Evolutionary conservation across 805 yeast species (phyloP), one percentile per base, ranked within the genome.

Genomic region (Saitoella complicata): DNA sequence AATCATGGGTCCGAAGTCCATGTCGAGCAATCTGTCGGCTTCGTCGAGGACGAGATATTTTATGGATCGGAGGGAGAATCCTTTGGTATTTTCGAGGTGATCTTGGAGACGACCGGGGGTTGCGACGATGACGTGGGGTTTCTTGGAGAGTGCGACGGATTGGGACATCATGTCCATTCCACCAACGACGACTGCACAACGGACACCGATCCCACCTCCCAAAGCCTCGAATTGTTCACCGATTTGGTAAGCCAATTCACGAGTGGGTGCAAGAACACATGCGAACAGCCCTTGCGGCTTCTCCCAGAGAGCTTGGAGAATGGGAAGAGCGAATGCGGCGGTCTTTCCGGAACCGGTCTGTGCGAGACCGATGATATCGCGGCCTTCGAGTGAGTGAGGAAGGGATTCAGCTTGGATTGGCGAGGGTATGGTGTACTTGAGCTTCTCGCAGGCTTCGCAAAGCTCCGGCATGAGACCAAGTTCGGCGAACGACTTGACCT

Each of bases 121-220:
- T 13, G 97, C 97, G 49, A 88, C 94, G 45, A 88, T 73, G 40
- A 88, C 73, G 58, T 88, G 98, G 3, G 98, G 98, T 55, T 84
- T 86, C 53, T 91, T 74, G 80, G 84, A 81, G 55, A 88, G 69
- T 51, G 91, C 95, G 49, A 94, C 72, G 0, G 96, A 91, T 63
- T 88, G 98, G 53, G 86, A 94, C 91, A 91, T 85, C 82, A 83
- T 81, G 59, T 85, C 95, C 88, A 91, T 87, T 49, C 98, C 98
- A 54, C 98, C 98, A 35, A 91, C 95, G 50, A 88, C 74, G 46
- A 94, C 86, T 3, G 78, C 78, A 21, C 88, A 71, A 55, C 94
- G 71, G n/a, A 88, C 72, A 1, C 97, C 98, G 94, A 91, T 91
- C 6, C 76, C 65, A 1, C 83, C 65, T 0, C 98, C 98, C 42